Evolutionary conservation across 179 eudicot genomes (phyloP), one percentile per base, ranked within the genome.

Genomic region (Camellia oleifera): DNA sequence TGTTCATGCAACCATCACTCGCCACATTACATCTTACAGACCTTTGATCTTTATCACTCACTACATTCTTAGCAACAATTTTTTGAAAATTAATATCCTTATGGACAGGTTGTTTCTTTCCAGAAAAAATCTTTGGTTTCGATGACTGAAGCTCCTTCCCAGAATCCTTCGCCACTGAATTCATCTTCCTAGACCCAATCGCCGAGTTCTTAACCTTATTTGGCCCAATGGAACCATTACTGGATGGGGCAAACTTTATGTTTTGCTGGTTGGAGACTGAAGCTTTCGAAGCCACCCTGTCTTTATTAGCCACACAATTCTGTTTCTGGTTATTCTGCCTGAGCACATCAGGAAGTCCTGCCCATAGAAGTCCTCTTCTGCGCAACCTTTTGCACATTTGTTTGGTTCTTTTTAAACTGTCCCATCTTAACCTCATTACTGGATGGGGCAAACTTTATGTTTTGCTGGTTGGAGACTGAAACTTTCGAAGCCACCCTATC

Each of bases 161-260:
- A 57, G 80, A 69, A 66, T 80, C 88, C 75, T 69, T 76, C 60
- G 85, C 77, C 77, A 83, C 80, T 20, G 85, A 46, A 54, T 85
- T 79, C 56, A 73, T 83, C 76, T 90, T 92, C 83, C 83, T 87
- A 69, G 90, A 52, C 42, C 86, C 84, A 78, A 77, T 80, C 82
- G 75, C 86, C 11, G 90, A 77, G 80, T 85, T 87, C 74, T 81
- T 77, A 72, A 85, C 88, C 82, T 88, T 92, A 81, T 84, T 87
- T 13, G 89, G 79, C 83, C 90, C 84, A 50, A 84, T 72, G 71
- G 86, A 80, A 53, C 82, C 84, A 32, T 32, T 32, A 32, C 40
- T 32, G 2, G 40, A 32, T 32, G 2, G 40, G 40, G 40, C 32
- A 26, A 26, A 26, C 32, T 26, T 26, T 26, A 26, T 26, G 32